These are phyloP conservation scores for Lindgomyces ingoldianus DNA, from an alignment of 495 filamentous ascomycete genomes.

Conservation along the genomic window DNA sequence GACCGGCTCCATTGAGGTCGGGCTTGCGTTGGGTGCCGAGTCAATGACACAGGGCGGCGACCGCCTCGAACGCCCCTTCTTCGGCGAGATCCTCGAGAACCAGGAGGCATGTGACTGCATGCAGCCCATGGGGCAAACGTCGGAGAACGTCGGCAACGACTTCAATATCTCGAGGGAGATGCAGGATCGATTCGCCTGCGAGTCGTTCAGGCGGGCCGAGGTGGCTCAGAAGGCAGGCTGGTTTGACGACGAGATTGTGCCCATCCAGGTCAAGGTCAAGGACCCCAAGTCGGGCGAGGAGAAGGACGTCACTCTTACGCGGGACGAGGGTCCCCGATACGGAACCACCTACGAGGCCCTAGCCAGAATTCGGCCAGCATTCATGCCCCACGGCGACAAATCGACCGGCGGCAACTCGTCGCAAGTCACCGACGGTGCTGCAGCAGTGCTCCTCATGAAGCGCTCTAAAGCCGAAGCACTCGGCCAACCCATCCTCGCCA, in stretches of 20 bases:
- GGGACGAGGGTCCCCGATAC: slow-evolving; percentile 84
- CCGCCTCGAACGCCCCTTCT: slow-evolving; percentile 69
- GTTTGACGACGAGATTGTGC: slow-evolving; percentile 93
- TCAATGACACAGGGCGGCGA: slow-evolving; percentile 76
- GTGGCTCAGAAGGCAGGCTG: slow-evolving; percentile 86
- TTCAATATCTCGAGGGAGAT: slow-evolving; percentile 77
- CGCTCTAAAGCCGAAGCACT: slow-evolving; percentile 84
- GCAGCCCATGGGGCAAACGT: slow-evolving; percentile 97
- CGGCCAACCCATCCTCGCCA: slow-evolving; percentile 88
- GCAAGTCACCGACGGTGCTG: slow-evolving; percentile 95
- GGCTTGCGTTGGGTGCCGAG: slow-evolving; percentile 86
- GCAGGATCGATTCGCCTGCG: slow-evolving; percentile 83
- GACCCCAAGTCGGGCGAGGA: slow-evolving; percentile 77
- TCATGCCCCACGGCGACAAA: slow-evolving; percentile 82
- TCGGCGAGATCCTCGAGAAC: slow-evolving; percentile 68
- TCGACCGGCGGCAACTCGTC: slow-evolving; percentile 94
- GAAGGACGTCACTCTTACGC: slow-evolving; percentile 72
- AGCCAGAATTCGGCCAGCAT: slow-evolving; percentile 85
- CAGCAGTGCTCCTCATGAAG: slow-evolving; percentile 90
- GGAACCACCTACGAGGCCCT: slow-evolving; percentile 85
- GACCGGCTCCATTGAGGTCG: slow-evolving; percentile 77
- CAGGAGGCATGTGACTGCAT: slow-evolving; percentile 84
- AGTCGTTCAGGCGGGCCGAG: slow-evolving; percentile 85
- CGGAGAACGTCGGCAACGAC: slow-evolving; percentile 91
- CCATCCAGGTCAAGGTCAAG: slow-evolving; percentile 78